These are phyloP conservation scores for Neltuma alba DNA, from an alignment of 306 rosid genomes.

Conservation along the genomic window DNA sequence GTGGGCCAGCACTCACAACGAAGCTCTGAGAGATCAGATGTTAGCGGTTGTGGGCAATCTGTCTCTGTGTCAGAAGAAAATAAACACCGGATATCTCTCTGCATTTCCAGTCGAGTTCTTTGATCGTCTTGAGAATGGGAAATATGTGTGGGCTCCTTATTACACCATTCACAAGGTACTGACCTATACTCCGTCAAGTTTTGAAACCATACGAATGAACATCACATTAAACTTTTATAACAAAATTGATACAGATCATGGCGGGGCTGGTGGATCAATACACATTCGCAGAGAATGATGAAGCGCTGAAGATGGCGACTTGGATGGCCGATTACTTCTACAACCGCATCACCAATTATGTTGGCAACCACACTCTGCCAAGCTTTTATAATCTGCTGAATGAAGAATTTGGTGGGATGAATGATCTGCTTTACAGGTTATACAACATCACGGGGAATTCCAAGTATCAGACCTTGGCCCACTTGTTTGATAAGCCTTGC, in stretches of 20 bases:
- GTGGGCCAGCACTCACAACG: slow-evolving; percentile 86
- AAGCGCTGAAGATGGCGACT: not conserved
- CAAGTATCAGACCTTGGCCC: not conserved
- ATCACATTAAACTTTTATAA: no score
- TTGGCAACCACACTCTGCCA: not conserved
- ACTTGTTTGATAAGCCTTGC: not conserved
- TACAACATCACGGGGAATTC: not conserved
- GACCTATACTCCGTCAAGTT: no score
- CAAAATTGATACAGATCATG: not conserved
- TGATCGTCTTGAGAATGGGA: slow-evolving; percentile 66
- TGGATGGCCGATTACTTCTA: not conserved
- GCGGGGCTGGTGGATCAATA: not conserved
- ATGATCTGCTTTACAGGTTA: not conserved
- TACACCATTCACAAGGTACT: slow-evolving; percentile 95
- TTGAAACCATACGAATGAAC: no score
- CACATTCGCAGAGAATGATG: not conserved
- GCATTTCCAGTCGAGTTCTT: slow-evolving; percentile 79
- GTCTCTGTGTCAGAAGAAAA: slow-evolving; percentile 69
- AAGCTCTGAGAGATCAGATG: slow-evolving; percentile 61
- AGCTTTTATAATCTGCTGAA: no score
- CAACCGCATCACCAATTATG: not conserved
- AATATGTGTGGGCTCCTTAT: slow-evolving; percentile 83
- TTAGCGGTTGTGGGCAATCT: slow-evolving; percentile 54
- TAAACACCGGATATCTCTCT: slow-evolving; percentile 88
- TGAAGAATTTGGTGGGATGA: not conserved